Conservation (phyloP, 495 filamentous ascomycete genomes). For the Platismatia glauca region DNA sequence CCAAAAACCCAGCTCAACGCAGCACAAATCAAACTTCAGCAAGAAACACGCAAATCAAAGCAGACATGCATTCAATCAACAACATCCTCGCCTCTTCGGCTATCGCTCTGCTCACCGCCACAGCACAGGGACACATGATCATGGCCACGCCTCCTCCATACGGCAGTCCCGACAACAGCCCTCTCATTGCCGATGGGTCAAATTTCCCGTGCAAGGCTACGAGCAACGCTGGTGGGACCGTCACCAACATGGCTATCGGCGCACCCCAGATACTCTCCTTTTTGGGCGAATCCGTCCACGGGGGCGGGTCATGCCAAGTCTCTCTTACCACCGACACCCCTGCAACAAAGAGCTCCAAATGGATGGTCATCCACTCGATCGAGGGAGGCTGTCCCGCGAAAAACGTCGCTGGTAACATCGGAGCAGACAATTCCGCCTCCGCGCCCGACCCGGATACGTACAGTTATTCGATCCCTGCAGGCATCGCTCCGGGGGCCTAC, state of each 20-base stretch:
- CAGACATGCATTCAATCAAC: constrained; percentile 21
- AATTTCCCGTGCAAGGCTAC: constrained; percentile 71
- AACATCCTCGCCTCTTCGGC: constrained; percentile 32
- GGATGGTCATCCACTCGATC: constrained; percentile 33
- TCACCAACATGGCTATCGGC: constrained; percentile 8
- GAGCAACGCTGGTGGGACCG: constrained; percentile 3
- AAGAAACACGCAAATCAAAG: background rate
- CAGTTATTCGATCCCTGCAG: constrained; percentile 54
- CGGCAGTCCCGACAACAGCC: constrained; percentile 47
- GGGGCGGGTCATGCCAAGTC: constrained; percentile 38
- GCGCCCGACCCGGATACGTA: constrained; percentile 31
- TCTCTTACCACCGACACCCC: constrained; percentile 36
- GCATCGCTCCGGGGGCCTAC: constrained; percentile 44
- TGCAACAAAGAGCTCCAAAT: constrained; percentile 30
- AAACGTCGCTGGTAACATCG: constrained; percentile 29
- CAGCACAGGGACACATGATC: constrained; percentile 58
- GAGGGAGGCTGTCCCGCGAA: constrained; percentile 35
- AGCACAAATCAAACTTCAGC: background rate
- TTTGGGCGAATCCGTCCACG: constrained; percentile 23
- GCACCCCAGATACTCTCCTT: constrained; percentile 4
- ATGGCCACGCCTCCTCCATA: constrained; percentile 65
- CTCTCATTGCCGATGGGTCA: constrained; percentile 48
- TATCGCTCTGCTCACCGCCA: constrained; percentile 41
- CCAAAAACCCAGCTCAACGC: background rate
- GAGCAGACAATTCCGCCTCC: constrained; percentile 19